Evolutionary conservation across 257 asterid genomes (phyloP), one percentile per base, ranked within the genome.

Genomic region (Nicotiana noctiflora): DNA sequence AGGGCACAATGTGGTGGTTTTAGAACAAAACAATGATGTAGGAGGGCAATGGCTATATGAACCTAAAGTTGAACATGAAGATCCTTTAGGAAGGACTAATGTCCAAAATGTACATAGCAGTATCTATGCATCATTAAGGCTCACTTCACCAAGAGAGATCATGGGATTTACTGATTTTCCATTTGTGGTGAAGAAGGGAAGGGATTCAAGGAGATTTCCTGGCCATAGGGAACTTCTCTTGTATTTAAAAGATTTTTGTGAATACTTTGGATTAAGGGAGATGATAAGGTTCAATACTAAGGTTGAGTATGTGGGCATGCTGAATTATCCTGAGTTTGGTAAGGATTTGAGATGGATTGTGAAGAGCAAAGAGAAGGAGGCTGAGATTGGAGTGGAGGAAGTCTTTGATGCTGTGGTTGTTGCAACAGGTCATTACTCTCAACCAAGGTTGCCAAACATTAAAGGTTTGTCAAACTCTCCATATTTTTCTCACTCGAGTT

Each of bases 31-130:
- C 83, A 88, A 90, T 49, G 98, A 93, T 1, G 84, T 95, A 44
- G 98, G 98, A 88, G 98, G 98, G 40, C 98, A 93, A 81, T 93
- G 98, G 98, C 87, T 95, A 0, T 95, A 93, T 72, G 82, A 90
- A 11, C 91, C 96, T 2, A 85, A 77, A 17, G 87, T 92, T 44
- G 95, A 90, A 60, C 86, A 70, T 18, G 93, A 92, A 49, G 86
- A 86, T 64, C 91, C 92, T 18, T 68, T 94, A 70, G 93, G 95
- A 2, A 85, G 44, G 27, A 76, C 18, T 19, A 53, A 27, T 23
- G 12, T 81, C 32, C 64, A 81, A 18, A 92, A 83, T 44, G 93
- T 92, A 6, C 98, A 95, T 61, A 93, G 98, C 62, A 95, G 98
- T 78, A 56, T 90, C 0, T 93, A 94, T 74, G 90, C 83, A 40